A percentile compares a stretch with the other conserved stretches of the same genome.
phyloP scores from a whole-genome alignment of 2,329 filamentous ascomycete species.

The Truncatella angustata region DNA sequence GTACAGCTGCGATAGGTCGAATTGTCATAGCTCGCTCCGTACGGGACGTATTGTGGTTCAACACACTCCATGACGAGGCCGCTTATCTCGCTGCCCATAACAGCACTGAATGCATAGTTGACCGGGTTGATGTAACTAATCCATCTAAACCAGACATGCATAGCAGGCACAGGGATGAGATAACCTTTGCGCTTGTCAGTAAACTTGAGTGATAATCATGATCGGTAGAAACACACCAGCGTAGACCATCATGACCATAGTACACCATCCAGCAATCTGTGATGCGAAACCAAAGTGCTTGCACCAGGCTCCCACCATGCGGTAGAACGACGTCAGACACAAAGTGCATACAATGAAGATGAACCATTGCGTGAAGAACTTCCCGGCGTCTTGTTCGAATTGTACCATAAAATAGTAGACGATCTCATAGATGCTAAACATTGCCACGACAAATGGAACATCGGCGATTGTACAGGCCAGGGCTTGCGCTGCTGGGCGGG shows the following conservation, averaged over 20 bases:
- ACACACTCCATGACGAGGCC: constrained; percentile 52
- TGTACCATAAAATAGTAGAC: constrained; percentile 33
- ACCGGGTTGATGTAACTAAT: constrained; percentile 60
- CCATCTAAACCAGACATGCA: constrained; percentile 56
- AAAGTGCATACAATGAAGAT: constrained; percentile 60
- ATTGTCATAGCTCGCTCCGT: constrained; percentile 35
- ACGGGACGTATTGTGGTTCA: constrained; percentile 56
- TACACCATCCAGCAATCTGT: constrained; percentile 23
- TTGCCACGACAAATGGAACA: constrained; percentile 46
- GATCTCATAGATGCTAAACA: constrained; percentile 50
- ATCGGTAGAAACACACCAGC: constrained; percentile 20
- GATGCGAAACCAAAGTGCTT: constrained; percentile 39
- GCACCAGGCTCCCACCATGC: constrained; percentile 64
- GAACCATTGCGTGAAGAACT: constrained; percentile 64
- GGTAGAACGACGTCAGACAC: constrained; percentile 61
- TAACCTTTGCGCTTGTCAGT: constrained; percentile 44
- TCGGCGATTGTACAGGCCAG: constrained; percentile 39
- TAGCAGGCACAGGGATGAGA: constrained; percentile 49
- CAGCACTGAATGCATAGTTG: constrained; percentile 61
- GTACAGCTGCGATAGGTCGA: constrained; percentile 2
- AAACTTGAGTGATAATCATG: constrained; percentile 28
- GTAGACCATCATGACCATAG: constrained; percentile 28
- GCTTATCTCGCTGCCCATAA: constrained; percentile 56
- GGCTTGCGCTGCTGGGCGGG: constrained; percentile 30
- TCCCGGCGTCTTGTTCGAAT: constrained; percentile 23